Percentiles rank a stretch among this genome's conserved stretches.
Evolutionary conservation across 1,284 basidiomycete species (phyloP).

Genomic region (Fomes fomentarius): DNA sequence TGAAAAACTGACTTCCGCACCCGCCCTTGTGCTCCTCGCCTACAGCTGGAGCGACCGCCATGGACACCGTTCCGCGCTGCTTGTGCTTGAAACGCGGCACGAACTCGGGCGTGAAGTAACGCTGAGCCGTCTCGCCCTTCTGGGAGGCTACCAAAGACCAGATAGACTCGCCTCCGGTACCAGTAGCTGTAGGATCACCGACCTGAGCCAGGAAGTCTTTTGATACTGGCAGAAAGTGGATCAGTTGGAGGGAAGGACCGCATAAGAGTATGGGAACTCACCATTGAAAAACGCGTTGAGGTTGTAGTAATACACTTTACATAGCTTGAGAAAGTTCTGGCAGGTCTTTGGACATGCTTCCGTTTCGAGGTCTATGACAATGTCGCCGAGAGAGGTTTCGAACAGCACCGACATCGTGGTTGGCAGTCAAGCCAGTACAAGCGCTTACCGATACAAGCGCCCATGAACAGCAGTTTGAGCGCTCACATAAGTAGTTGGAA

Average conservation of each 20-base stretch:
- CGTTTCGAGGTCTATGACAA: conserved; percentile 96
- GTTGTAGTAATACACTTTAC: conserved; percentile 97
- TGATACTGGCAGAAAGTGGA: no score
- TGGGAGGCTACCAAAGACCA: conserved; percentile 73
- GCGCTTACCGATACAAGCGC: not conserved
- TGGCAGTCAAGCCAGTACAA: conserved; percentile 17
- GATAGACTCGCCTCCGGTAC: conserved; percentile 89
- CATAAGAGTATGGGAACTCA: conserved; percentile 50
- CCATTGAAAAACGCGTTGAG: conserved; percentile 97
- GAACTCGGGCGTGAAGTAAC: conserved; percentile 88
- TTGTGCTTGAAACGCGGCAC: conserved; percentile 83
- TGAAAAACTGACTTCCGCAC: conserved; percentile 95
- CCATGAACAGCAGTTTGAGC: no score
- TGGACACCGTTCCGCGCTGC: conserved; percentile 89
- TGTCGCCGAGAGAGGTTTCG: conserved; percentile 94
- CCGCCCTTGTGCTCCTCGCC: conserved; percentile 72
- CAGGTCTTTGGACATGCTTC: conserved; percentile 88
- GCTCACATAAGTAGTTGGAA: no score
- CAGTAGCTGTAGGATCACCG: conserved; percentile 95
- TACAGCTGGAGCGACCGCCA: conserved; percentile 85
- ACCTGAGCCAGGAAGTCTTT: conserved; percentile 96
- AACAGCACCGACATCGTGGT: conserved; percentile 88
- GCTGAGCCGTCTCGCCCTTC: conserved; percentile 46
- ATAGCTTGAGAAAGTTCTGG: conserved; percentile 96
- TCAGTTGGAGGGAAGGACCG: no score